Percentiles rank a stretch among this genome's conserved stretches.
These are phyloP conservation scores for Acaromyces ingoldii DNA, from an alignment of 1,284 basidiomycete species.

Conservation along the genomic window DNA sequence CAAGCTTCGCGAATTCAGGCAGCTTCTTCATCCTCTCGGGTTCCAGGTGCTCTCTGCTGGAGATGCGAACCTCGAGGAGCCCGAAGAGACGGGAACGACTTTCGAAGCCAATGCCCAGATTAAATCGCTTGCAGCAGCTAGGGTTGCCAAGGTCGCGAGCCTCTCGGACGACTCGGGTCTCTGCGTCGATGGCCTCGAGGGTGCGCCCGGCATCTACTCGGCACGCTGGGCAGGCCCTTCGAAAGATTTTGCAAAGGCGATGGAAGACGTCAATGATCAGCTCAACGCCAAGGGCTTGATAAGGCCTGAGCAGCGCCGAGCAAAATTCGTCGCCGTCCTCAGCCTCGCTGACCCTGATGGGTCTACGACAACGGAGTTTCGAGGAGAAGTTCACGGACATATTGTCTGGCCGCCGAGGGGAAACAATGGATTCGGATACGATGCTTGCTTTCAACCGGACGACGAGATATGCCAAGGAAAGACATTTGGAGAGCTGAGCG, in stretches of 20 bases:
- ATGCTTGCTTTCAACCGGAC: constrained; percentile 3
- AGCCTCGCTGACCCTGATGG: constrained; percentile 1
- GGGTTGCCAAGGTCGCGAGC: not conserved
- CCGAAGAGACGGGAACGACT: constrained; percentile 2
- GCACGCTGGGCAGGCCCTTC: constrained; percentile 5
- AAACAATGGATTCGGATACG: constrained; percentile 3
- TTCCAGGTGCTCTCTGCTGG: not conserved
- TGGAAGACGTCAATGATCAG: constrained; percentile 4
- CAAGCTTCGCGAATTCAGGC: not conserved
- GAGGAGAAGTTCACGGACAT: constrained; percentile 3
- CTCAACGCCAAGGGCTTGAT: not conserved
- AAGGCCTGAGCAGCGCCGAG: not conserved
- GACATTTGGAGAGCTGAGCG: constrained; percentile 3
- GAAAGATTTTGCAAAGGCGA: constrained; percentile 8
- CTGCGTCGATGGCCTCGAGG: constrained; percentile 1
- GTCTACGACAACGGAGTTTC: constrained; percentile 4
- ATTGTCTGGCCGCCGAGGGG: constrained; percentile 3
- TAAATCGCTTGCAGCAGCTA: not conserved
- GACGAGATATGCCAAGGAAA: not conserved
- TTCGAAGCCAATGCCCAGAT: constrained; percentile 8
- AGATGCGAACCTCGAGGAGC: constrained; percentile 1
- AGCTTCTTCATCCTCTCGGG: constrained; percentile 3
- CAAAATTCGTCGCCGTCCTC: not conserved
- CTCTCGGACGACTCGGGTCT: constrained; percentile 6
- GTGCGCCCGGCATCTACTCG: constrained; percentile 5